phyloP scores from a whole-genome alignment of 768 basidiomycete genomes.

The Naganishia vishniacii region DNA sequence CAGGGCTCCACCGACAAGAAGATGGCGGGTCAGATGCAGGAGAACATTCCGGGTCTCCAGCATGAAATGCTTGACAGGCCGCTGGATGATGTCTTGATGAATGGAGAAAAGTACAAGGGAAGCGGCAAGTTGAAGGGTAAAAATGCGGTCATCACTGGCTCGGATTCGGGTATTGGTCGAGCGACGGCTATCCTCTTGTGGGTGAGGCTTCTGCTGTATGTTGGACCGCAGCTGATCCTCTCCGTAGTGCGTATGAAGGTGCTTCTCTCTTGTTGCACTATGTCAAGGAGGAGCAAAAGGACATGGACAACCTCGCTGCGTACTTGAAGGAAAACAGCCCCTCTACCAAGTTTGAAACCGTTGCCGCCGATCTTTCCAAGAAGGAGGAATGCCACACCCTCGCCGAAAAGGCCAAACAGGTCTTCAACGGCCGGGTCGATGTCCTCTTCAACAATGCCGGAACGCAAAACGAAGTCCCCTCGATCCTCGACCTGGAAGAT shows the following conservation, averaged over 20 bases:
- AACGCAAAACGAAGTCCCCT: slow-evolving; percentile 51
- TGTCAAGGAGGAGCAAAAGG: slow-evolving; percentile 58
- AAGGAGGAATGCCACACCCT: slow-evolving; percentile 51
- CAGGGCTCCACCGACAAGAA: slow-evolving; percentile 32
- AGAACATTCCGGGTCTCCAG: slow-evolving; percentile 42
- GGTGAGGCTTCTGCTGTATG: slow-evolving; percentile 38
- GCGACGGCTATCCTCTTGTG: slow-evolving; percentile 51
- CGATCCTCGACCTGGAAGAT: slow-evolving; percentile 42
- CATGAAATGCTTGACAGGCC: slow-evolving; percentile 34
- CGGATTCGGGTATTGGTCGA: slow-evolving; percentile 56
- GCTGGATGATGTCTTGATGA: slow-evolving; percentile 52
- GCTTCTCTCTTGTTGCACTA: slow-evolving; percentile 51
- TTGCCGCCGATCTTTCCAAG: slow-evolving; percentile 50
- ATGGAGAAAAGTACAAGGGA: slow-evolving; percentile 46
- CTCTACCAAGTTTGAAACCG: slow-evolving; percentile 49
- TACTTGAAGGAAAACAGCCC: slow-evolving; percentile 52
- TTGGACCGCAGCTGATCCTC: slow-evolving; percentile 12
- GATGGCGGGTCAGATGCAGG: slow-evolving; percentile 44
- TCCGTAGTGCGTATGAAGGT: slow-evolving; percentile 50
- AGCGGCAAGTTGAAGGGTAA: slow-evolving; percentile 54
- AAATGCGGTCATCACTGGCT: slow-evolving; percentile 55
- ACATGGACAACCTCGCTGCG: slow-evolving; percentile 49
- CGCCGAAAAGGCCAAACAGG: slow-evolving; percentile 50
- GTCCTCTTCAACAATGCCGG: slow-evolving; percentile 61
- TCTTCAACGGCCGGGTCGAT: slow-evolving; percentile 50